These are phyloP conservation scores for Fusarium begoniae DNA, from an alignment of 2,329 filamentous ascomycete genomes.

Conservation along the genomic window DNA sequence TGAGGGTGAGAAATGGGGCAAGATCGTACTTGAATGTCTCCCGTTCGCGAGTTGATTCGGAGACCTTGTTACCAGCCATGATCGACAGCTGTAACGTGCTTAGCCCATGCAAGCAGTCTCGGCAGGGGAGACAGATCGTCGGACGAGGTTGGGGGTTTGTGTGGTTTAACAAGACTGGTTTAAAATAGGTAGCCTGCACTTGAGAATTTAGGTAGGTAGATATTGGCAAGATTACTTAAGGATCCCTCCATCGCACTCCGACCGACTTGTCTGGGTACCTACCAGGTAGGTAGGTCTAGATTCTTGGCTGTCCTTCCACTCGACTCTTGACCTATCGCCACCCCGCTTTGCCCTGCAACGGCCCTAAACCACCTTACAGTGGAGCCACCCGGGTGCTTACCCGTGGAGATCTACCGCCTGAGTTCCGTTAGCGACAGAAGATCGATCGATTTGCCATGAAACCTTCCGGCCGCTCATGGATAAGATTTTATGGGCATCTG, in stretches of 20 bases:
- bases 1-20: not conserved
- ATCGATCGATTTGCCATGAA: constrained; percentile 21
- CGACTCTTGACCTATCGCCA: not conserved
- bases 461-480: not conserved
- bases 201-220: not conserved
- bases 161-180: not conserved
- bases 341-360: not conserved
- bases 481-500: not conserved
- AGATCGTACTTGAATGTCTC: constrained; percentile 46
- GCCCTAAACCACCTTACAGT: not conserved
- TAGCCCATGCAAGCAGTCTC: constrained; percentile 2
- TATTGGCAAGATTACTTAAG: constrained; percentile 18
- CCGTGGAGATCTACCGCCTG: constrained; percentile 11
- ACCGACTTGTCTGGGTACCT: not conserved
- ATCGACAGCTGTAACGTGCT: not conserved
- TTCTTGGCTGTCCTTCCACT: not conserved
- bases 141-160: not conserved
- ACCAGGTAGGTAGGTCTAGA: not conserved
- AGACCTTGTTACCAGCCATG: constrained; percentile 16
- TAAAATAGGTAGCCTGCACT: not conserved
- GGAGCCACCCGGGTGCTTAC: constrained; percentile 1
- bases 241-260: not conserved
- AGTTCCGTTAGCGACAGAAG: not conserved
- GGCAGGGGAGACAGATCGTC: not conserved
- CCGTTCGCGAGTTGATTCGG: constrained; percentile 44